Base-by-base conservation (phyloP, 192 early-diverging fungal species). In the Podila horticola region DNA sequence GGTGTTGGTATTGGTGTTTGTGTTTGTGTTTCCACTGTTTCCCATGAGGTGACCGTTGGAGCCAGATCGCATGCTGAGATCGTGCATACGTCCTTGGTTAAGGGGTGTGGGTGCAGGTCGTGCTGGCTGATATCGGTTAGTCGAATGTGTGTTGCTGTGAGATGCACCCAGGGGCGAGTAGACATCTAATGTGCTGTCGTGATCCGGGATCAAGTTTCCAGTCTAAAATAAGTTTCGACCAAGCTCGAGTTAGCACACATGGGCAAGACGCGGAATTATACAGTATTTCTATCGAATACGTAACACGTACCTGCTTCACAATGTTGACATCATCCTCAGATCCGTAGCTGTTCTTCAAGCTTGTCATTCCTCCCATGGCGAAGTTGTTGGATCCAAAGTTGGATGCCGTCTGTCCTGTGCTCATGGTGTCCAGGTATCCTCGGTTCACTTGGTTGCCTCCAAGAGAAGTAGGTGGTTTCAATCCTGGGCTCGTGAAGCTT, bases 291-390 rank as follows among this genome's bases (percentile, higher is more conserved):
- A 10, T 36, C 31, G 34, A 22, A 17, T 22, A 1, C 2, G 17
- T 36, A 58, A 7, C 31, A 7, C 31, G 5, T 26, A 45, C 31
- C 34, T 69, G 24, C 36, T 17, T n/a, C n/a, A 58, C 33, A 33
- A 26, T 59, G 20, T 48, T 45, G 68, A 81, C 77, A 62, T 81
- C 77, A 36, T 81, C 77, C 11, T 81, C 77, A 13, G 70, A 70
- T 13, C 77, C 71, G 60, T 81, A 81, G 4, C 66, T 31, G 26
- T 55, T 73, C 11, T 71, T 66, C 22, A 81, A 61, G 58, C 38
- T 73, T 4, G 71, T 11, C 62, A 81, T 81, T 26, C 58, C 52
- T 0, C 70, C 52, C 77, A 81, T 81, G n/a, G 41, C 55, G 59
- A 81, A 81, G 34, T 36, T 81, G 62, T 64, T 69, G 12, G 77